These are phyloP conservation scores for Eremochloa ophiuroides DNA, from an alignment of 176 grass and related monocot genomes.

Conservation along the genomic window DNA sequence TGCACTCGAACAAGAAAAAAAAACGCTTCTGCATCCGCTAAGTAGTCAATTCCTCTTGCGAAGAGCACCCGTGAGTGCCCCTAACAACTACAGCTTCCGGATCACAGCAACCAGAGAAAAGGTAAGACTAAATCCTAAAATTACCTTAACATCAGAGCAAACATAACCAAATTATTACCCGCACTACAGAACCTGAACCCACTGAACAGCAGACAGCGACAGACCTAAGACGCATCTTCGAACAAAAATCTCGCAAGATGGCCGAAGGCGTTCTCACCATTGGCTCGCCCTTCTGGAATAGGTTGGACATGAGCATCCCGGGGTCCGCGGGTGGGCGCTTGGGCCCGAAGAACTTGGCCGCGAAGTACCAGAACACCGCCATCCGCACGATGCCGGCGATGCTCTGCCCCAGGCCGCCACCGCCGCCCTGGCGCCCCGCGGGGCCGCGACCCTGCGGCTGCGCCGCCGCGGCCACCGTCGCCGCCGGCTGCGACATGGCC, in stretches of 20 bases:
- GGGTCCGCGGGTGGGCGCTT: slow-evolving; percentile 67
- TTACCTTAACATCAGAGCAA: neutral
- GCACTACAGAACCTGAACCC: neutral
- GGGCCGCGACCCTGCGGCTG: slow-evolving; percentile 34
- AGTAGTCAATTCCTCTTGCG: neutral
- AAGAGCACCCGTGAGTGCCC: neutral
- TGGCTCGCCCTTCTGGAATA: slow-evolving; percentile 90
- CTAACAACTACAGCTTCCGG: neutral
- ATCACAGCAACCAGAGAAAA: slow-evolving; percentile 6
- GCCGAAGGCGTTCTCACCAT: slow-evolving; percentile 42
- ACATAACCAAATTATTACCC: neutral
- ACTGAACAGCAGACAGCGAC: neutral
- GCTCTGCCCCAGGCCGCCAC: slow-evolving; percentile 66
- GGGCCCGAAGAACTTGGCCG: slow-evolving; percentile 86
- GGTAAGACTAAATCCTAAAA: slow-evolving; percentile 3
- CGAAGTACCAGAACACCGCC: slow-evolving; percentile 98
- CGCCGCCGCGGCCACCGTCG: slow-evolving; percentile 19
- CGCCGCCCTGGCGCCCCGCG: slow-evolving; percentile 33
- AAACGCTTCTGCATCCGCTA: neutral
- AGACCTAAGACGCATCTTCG: slow-evolving; percentile 17
- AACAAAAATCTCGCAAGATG: neutral
- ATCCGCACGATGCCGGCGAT: slow-evolving; percentile 79
- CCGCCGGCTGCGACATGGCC: slow-evolving; percentile 62
- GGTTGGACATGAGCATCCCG: slow-evolving; percentile 69
- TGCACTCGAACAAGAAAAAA: neutral